Evolutionary conservation across 1,139 yeast genomes (phyloP), one percentile per base, ranked within the genome.

Genomic region (Kazachstania sp.): DNA sequence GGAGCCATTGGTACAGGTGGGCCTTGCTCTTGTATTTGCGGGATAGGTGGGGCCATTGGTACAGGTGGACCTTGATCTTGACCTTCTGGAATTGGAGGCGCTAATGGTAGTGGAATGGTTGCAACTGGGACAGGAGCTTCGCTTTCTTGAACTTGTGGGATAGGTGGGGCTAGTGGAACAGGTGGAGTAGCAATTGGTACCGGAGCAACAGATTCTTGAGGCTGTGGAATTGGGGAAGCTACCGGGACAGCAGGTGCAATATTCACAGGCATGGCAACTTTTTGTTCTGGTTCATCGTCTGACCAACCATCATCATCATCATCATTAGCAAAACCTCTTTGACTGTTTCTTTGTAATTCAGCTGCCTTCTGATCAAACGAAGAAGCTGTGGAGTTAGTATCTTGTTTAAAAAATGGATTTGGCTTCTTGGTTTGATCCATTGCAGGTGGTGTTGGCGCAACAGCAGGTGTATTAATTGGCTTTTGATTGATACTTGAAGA

Each of bases 301-400:
- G 74, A 76, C 57, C 78, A 79, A 51, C 79, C 79, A 35, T 46
- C 49, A 28, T 45, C 47, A 31, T 46, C 49, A 53, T 76, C 83
- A 47, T 72, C 75, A n/a, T 59, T 63, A 46, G 71, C 75, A 42
- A 74, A 60, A 3, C 87, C 86, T 61, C 85, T 70, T 63, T 81
- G 87, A 6, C 82, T 73, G 19, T 73, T 78, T 60, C 87, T 71
- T 63, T 81, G 87, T 45, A 77, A 81, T 6, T 81, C 77, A 51
- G 79, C 79, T 51, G 79, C 79, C 51, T 71, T 70, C 0, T 77
- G 69, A 58, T 80, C 84, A 51, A 77, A 65, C 3, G 54, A 44
- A 3, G 51, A 37, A 13, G 67, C 58, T 2, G 68, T 54, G 3
- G 58, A 40, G 13, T 58, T 45, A 9, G 50, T 42, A 1, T 53